A percentile compares a stretch with the other conserved stretches of the same genome.
phyloP scores from a whole-genome alignment of 2,329 filamentous ascomycete genomes.

The Aspergillus candidus region DNA sequence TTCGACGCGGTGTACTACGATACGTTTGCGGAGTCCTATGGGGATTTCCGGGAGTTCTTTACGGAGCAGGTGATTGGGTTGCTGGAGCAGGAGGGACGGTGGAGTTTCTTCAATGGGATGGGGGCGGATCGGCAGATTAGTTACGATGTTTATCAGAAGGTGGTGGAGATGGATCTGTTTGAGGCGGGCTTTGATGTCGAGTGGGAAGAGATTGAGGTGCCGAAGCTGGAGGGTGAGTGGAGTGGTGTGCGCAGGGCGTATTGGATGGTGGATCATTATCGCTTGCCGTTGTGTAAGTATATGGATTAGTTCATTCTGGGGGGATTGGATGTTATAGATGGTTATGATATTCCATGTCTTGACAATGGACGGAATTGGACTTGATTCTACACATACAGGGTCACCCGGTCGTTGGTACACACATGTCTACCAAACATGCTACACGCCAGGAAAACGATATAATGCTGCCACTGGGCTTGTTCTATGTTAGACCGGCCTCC shows the following conservation, averaged over 20 bases:
- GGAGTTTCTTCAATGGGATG: slow-evolving; percentile 66
- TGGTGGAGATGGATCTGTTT: slow-evolving; percentile 82
- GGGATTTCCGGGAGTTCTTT: slow-evolving; percentile 79
- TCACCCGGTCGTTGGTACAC: no score
- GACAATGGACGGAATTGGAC: no score
- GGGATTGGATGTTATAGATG: no score
- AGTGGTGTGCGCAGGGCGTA: slow-evolving; percentile 81
- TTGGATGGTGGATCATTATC: slow-evolving; percentile 67
- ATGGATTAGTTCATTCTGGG: slow-evolving; percentile 28
- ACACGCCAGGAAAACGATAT: no score
- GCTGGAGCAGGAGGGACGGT: slow-evolving; percentile 51
- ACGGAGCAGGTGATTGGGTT: slow-evolving; percentile 77
- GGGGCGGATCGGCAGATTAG: slow-evolving; percentile 88
- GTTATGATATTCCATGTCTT: no score
- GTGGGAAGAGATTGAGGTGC: slow-evolving; percentile 72
- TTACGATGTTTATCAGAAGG: slow-evolving; percentile 92
- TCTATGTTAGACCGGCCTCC: no score
- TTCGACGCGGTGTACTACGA: slow-evolving; percentile 96
- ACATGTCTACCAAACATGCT: no score
- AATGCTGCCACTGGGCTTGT: no score
- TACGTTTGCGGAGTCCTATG: slow-evolving; percentile 93
- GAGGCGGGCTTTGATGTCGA: slow-evolving; percentile 87
- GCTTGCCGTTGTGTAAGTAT: slow-evolving; percentile 39
- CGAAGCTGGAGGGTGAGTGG: slow-evolving; percentile 74
- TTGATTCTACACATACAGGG: no score